A percentile compares a stretch with the other conserved stretches of the same genome.
Conservation (phyloP, 179 eudicot genomes). For the Beta macrorhiza region DNA sequence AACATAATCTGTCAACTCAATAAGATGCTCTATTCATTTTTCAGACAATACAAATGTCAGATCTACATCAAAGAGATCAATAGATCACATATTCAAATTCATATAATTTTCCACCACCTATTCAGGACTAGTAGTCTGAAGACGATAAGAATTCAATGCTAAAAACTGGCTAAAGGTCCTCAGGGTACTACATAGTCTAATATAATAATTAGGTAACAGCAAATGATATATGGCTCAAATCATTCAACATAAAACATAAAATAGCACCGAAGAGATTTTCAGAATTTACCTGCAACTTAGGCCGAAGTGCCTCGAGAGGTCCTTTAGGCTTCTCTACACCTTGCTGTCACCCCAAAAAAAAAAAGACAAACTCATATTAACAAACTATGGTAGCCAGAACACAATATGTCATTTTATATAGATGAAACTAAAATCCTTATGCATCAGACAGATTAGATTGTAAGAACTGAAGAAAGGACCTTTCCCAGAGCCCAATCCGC, state of each 20-base stretch:
- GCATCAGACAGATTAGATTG: constrained; percentile 2
- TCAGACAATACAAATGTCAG: neutral
- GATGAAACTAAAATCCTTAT: neutral
- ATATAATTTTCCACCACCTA: neutral
- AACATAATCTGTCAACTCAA: neutral
- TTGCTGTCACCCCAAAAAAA: constrained; percentile 49
- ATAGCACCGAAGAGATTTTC: neutral
- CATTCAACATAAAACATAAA: too few relatives aligned
- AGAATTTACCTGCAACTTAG: constrained; percentile 68
- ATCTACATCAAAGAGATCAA: constrained; percentile 1
- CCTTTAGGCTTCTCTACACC: constrained; percentile 92
- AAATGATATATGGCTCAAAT: neutral
- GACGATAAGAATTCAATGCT: neutral
- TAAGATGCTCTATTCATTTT: neutral
- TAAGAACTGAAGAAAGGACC: constrained; percentile 37
- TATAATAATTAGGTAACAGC: neutral
- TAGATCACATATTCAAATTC: neutral
- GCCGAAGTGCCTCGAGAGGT: constrained; percentile 92
- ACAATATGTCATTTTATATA: neutral
- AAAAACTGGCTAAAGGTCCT: constrained; percentile 1
- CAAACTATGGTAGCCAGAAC: neutral
- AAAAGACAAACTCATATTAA: neutral
- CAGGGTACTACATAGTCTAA: neutral
- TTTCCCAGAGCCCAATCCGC: constrained; percentile 98
- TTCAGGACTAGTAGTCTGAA: neutral